phyloP scores from a whole-genome alignment of 257 asterid genomes.

The Petrea volubilis region DNA sequence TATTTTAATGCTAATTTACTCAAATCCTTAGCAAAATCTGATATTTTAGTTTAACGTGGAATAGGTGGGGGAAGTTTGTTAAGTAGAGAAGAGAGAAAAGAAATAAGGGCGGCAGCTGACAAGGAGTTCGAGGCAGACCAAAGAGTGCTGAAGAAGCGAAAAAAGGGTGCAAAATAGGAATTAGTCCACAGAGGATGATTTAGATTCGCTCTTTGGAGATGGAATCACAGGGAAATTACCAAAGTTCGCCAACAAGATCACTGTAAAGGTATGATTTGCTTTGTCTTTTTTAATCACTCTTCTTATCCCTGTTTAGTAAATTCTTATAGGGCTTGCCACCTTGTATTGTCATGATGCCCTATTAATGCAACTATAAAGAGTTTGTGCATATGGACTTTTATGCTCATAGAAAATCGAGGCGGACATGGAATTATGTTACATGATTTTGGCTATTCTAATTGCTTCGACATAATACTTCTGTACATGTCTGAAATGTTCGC shows the following conservation, averaged over 20 bases:
- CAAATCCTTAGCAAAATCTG: background rate
- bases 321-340: no score
- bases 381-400: no score
- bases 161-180: slow-evolving; percentile 36
- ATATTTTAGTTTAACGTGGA: background rate
- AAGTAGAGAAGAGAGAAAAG: slow-evolving; percentile 53
- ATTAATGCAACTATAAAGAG: no score
- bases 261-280: slow-evolving; percentile 72
- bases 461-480: no score
- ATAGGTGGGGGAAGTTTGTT: slow-evolving; percentile 69
- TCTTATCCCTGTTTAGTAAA: no score
- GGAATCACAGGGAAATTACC: slow-evolving; percentile 84
- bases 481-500: no score
- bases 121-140: slow-evolving; percentile 54
- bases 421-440: no score
- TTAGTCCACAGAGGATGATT: slow-evolving; percentile 58
- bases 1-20: background rate
- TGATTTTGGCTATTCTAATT: no score
- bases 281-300: no score
- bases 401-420: no score
- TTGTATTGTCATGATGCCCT: no score
- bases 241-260: slow-evolving; percentile 73
- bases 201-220: slow-evolving; percentile 81
- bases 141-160: slow-evolving; percentile 49
- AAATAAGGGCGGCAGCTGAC: slow-evolving; percentile 45